Conservation (phyloP, 2,329 filamentous ascomycete genomes). For the Elsinoe fawcettii region DNA sequence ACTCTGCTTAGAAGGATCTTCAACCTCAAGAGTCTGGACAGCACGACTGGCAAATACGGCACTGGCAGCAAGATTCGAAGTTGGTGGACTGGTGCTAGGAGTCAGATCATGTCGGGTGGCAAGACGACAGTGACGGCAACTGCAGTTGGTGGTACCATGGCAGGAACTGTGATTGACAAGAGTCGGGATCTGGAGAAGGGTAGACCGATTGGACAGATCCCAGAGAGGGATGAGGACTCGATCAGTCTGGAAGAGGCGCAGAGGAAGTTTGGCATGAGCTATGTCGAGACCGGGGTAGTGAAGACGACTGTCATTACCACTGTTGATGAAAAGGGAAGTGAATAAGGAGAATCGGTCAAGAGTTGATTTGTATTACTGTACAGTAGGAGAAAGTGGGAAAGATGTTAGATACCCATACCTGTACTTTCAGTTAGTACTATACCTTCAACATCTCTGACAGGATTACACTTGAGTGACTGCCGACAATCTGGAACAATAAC, state of each 20-base stretch:
- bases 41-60: slow-evolving; percentile 10
- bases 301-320: slow-evolving; percentile 1
- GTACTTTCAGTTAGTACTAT: neutral
- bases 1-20: slow-evolving; percentile 26
- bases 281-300: slow-evolving; percentile 3
- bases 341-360: neutral
- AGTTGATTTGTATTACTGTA: neutral
- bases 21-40: slow-evolving; percentile 17
- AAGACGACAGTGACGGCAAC: slow-evolving; percentile 1
- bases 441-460: neutral
- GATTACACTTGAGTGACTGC: too few species aligned
- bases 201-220: neutral
- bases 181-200: slow-evolving; percentile 4
- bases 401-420: neutral
- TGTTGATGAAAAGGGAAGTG: neutral
- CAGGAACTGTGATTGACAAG: neutral
- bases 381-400: neutral
- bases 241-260: neutral
- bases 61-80: slow-evolving; percentile 6
- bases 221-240: neutral
- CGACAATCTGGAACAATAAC: too few species aligned
- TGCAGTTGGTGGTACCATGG: neutral
- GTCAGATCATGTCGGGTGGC: neutral
- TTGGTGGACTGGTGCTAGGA: slow-evolving; percentile 7
- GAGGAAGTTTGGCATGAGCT: neutral